These are phyloP conservation scores for Penicillium cinerascens DNA, from an alignment of 495 filamentous ascomycete genomes.

Conservation along the genomic window DNA sequence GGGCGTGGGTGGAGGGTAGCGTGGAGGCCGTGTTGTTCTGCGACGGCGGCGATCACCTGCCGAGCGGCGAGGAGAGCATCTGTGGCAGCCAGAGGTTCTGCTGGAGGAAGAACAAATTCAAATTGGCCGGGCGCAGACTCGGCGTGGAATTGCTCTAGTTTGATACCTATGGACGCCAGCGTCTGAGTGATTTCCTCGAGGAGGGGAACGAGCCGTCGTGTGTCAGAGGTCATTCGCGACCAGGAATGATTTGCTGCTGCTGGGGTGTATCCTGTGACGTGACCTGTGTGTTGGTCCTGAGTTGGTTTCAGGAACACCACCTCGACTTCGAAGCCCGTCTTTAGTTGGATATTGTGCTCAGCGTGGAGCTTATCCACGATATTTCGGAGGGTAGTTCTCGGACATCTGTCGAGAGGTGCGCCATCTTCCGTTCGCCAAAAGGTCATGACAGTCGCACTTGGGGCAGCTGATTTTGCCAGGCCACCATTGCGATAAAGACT, in stretches of 20 bases:
- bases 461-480: conserved; percentile 13
- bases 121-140: conserved; percentile 75
- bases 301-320: conserved; percentile 60
- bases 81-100: conserved; percentile 61
- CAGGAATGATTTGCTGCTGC: conserved; percentile 48
- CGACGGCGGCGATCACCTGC: conserved; percentile 56
- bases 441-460: conserved; percentile 55
- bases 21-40: conserved; percentile 46
- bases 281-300: conserved; percentile 11
- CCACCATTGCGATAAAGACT: conserved; percentile 53
- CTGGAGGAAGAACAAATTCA: conserved; percentile 71
- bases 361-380: conserved; percentile 45
- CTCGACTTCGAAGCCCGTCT: conserved; percentile 81
- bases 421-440: conserved; percentile 50
- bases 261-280: conserved; percentile 15
- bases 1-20: conserved; percentile 80
- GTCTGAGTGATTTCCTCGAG: conserved; percentile 60
- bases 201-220: conserved; percentile 44
- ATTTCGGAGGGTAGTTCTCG: conserved; percentile 52
- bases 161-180: conserved; percentile 59
- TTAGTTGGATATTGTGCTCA: conserved; percentile 45
- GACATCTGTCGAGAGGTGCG: conserved; percentile 44
- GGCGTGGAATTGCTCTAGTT: conserved; percentile 71
- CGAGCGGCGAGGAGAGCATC: conserved; percentile 72
- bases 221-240: conserved; percentile 42